A percentile compares a stretch with the other conserved stretches of the same genome.
phyloP scores from a whole-genome alignment of 305 asterid species.

The Fraxinus floribunda region DNA sequence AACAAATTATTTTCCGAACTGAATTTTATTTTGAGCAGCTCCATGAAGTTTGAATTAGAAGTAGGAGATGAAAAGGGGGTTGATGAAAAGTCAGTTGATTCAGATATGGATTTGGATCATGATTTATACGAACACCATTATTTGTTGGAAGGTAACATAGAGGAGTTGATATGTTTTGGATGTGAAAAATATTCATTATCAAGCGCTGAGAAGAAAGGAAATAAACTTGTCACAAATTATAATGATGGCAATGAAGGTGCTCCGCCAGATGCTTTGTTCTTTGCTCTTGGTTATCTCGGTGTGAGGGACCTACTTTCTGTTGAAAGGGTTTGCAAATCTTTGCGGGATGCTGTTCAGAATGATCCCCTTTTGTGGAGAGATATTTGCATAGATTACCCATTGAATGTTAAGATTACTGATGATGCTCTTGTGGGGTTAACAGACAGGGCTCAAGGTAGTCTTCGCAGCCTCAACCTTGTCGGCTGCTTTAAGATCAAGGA shows the following conservation, averaged over 20 bases:
- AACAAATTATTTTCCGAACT: slow-evolving; percentile 35
- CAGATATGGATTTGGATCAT: slow-evolving; percentile 24
- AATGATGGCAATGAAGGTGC: slow-evolving; percentile 36
- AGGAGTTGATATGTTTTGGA: slow-evolving; percentile 46
- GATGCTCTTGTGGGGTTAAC: slow-evolving; percentile 58
- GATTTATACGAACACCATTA: slow-evolving; percentile 24
- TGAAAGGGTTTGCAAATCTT: slow-evolving; percentile 69
- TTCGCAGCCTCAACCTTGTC: slow-evolving; percentile 55
- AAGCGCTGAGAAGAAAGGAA: not conserved
- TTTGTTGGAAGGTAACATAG: slow-evolving; percentile 29
- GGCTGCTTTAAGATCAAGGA: slow-evolving; percentile 56
- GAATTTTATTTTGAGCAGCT: slow-evolving; percentile 42
- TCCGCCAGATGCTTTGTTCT: slow-evolving; percentile 55
- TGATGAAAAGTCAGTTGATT: slow-evolving; percentile 22
- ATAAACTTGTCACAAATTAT: slow-evolving; percentile 22
- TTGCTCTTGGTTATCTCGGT: slow-evolving; percentile 56
- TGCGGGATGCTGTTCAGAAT: slow-evolving; percentile 51
- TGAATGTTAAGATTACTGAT: slow-evolving; percentile 45
- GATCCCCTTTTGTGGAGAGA: slow-evolving; percentile 78
- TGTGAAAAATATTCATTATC: slow-evolving; percentile 40
- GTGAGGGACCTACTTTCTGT: slow-evolving; percentile 61
- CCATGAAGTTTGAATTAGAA: slow-evolving; percentile 37
- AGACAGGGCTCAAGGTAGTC: slow-evolving; percentile 69
- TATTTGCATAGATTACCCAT: slow-evolving; percentile 44
- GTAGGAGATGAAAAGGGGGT: slow-evolving; percentile 23